These are phyloP conservation scores for Parathielavia appendiculata DNA, from an alignment of 495 filamentous ascomycete genomes.

Conservation along the genomic window DNA sequence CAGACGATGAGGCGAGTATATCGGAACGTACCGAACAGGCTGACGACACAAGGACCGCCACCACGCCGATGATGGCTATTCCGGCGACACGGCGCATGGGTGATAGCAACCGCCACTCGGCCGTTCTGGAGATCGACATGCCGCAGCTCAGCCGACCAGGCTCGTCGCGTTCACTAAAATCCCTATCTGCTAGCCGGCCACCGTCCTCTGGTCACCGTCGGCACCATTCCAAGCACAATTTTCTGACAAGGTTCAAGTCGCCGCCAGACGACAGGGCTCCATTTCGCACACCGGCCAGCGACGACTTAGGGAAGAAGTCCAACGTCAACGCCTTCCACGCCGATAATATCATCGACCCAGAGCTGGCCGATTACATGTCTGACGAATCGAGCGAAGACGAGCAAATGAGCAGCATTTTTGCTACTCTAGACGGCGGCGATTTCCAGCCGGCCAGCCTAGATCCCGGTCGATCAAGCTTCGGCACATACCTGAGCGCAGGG, in stretches of 20 bases:
- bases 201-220: constrained; percentile 76
- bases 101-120: constrained; percentile 75
- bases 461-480: constrained; percentile 45
- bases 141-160: constrained; percentile 68
- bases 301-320: constrained; percentile 54
- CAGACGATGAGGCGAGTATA: constrained; percentile 37
- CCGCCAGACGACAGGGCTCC: constrained; percentile 67
- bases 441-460: constrained; percentile 43
- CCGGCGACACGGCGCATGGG: constrained; percentile 79
- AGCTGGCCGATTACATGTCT: constrained; percentile 90
- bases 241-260: constrained; percentile 55
- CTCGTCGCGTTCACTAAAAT: constrained; percentile 89
- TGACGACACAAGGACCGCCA: constrained; percentile 41
- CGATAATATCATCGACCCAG: constrained; percentile 97
- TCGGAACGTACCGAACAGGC: constrained; percentile 41
- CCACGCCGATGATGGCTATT: constrained; percentile 73
- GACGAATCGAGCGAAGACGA: constrained; percentile 92
- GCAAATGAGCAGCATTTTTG: constrained; percentile 78
- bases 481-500: constrained; percentile 54
- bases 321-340: constrained; percentile 87
- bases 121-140: constrained; percentile 80
- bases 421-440: constrained; percentile 54
- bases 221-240: constrained; percentile 80
- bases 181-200: constrained; percentile 58
- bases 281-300: constrained; percentile 74